These are phyloP conservation scores for Magnolia changhungtana DNA, from an alignment of 164 flowering plant species.

Conservation along the genomic window DNA sequence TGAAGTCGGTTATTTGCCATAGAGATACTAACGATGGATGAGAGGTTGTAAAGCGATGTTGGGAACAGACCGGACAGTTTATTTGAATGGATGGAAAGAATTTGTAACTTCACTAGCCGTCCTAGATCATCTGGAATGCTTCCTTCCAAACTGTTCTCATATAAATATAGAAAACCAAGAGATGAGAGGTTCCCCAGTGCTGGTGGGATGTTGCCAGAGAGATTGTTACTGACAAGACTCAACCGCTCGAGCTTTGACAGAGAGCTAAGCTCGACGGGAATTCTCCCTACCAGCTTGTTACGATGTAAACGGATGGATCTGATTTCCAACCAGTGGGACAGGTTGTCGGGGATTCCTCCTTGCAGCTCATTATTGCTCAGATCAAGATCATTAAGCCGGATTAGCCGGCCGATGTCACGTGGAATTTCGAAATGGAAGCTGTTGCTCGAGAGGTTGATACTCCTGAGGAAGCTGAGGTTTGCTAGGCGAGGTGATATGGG, in stretches of 20 bases:
- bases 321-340: slow-evolving; percentile 11
- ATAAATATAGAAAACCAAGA: neutral
- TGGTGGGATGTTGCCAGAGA: slow-evolving; percentile 19
- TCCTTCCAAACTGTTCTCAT: neutral
- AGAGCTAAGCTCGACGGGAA: neutral
- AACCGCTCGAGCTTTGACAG: neutral
- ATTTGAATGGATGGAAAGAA: neutral
- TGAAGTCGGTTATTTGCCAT: slow-evolving; percentile 6
- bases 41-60: neutral
- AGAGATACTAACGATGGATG: neutral
- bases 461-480: too few relatives aligned
- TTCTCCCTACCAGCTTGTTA: slow-evolving; percentile 3
- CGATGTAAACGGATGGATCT: neutral
- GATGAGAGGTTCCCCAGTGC: slow-evolving; percentile 19
- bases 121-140: slow-evolving; percentile 1
- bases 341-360: slow-evolving; percentile 31
- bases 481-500: too few relatives aligned
- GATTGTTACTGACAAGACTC: neutral
- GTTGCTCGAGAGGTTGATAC: too few relatives aligned
- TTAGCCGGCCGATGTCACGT: slow-evolving; percentile 13
- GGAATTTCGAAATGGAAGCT: too few relatives aligned
- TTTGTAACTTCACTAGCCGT: neutral
- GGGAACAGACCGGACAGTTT: neutral
- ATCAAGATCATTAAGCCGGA: slow-evolving; percentile 25
- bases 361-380: slow-evolving; percentile 26